Evolutionary conservation across 2,329 filamentous ascomycete genomes (phyloP).

Genomic region (Hymenoscyphus scutula): DNA sequence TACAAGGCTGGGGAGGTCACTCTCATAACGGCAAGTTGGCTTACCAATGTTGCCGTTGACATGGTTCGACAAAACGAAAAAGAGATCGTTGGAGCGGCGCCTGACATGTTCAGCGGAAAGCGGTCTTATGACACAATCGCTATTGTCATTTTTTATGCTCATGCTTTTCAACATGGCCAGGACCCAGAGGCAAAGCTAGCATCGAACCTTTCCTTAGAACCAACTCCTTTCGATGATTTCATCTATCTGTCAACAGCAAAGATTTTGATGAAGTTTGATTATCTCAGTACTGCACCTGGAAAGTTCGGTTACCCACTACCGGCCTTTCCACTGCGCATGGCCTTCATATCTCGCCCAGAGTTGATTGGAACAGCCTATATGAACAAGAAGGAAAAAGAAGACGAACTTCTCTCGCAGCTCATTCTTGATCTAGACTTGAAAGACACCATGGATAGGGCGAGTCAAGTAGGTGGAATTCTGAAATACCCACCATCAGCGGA

Average conservation of each 20-base stretch:
- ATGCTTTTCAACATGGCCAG: slow-evolving; percentile 1
- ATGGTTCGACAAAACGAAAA: slow-evolving; percentile 9
- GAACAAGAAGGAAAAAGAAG: slow-evolving; percentile 6
- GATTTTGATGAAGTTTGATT: slow-evolving; percentile 6
- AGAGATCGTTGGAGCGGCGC: not conserved
- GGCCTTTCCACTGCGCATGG: not conserved
- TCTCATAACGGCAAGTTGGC: slow-evolving; percentile 31
- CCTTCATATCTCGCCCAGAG: not conserved
- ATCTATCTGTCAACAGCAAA: slow-evolving; percentile 8
- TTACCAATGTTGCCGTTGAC: slow-evolving; percentile 17
- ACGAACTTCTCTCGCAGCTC: slow-evolving; percentile 7
- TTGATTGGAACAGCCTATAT: slow-evolving; percentile 4
- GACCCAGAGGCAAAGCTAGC: not conserved
- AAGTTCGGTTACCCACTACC: not conserved
- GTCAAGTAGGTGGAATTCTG: not conserved
- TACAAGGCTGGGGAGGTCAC: slow-evolving; percentile 2
- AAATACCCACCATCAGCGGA: not conserved
- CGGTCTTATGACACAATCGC: slow-evolving; percentile 7
- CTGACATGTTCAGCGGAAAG: not conserved
- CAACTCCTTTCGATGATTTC: slow-evolving; percentile 6
- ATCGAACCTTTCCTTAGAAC: not conserved
- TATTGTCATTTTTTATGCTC: slow-evolving; percentile 2
- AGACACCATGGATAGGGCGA: not conserved
- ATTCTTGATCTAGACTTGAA: not conserved
- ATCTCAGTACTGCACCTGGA: not conserved